A percentile compares a stretch with the other conserved stretches of the same genome.
Conservation (phyloP, 768 basidiomycete genomes). For the Megacollybia marginata region DNA sequence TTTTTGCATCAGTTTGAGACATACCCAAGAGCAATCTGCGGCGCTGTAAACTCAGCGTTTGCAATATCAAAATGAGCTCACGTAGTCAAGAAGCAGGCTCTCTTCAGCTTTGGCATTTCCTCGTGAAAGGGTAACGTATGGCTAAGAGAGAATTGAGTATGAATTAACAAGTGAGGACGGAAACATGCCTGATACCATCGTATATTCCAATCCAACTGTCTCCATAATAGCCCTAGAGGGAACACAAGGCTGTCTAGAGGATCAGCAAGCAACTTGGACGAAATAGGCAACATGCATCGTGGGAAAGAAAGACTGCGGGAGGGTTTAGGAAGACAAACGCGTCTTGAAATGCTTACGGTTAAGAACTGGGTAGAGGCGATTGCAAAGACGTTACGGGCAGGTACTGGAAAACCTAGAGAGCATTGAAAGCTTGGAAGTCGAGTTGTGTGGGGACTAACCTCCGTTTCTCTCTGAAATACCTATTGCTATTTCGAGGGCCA, state of each 20-base stretch:
- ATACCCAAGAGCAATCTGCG: constrained; percentile 39
- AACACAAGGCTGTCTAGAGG: constrained; percentile 28
- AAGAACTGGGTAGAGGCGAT: constrained; percentile 38
- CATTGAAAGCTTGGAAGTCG: neutral
- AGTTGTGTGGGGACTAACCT: constrained; percentile 23
- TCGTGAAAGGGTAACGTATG: constrained; percentile 50
- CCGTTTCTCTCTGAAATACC: constrained; percentile 31
- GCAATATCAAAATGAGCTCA: constrained; percentile 18
- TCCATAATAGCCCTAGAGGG: constrained; percentile 44
- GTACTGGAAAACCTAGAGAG: constrained; percentile 45
- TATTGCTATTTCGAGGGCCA: constrained; percentile 40
- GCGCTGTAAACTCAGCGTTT: neutral
- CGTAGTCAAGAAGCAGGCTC: constrained; percentile 62
- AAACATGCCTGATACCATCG: constrained; percentile 51
- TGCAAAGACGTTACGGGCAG: constrained; percentile 39
- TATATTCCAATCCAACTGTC: constrained; percentile 45
- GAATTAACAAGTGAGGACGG: neutral
- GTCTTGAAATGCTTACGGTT: constrained; percentile 27
- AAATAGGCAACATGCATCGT: constrained; percentile 26
- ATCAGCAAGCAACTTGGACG: neutral
- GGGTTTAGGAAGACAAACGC: neutral
- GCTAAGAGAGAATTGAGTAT: constrained; percentile 28
- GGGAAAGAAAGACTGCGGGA: constrained; percentile 52
- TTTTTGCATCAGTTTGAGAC: neutral
- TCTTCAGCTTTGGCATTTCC: constrained; percentile 49